phyloP scores from a whole-genome alignment of 2,329 filamentous ascomycete species.

The Emmonsia crescens region DNA sequence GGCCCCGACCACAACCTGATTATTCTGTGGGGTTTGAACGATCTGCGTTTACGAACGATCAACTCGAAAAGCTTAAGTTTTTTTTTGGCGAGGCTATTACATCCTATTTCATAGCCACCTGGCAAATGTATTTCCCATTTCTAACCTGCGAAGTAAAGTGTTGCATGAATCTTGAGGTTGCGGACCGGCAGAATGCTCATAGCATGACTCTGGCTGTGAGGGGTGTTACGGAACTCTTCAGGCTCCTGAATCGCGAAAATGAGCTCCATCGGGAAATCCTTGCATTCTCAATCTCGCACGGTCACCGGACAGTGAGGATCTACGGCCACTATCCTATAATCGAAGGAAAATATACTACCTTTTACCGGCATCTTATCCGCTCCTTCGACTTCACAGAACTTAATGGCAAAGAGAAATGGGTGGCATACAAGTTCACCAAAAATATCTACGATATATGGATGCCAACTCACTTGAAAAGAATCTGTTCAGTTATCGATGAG shows the following conservation, averaged over 20 bases:
- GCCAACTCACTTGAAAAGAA: not conserved
- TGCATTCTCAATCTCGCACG: not conserved
- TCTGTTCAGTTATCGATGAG: not conserved
- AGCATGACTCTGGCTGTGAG: conserved; percentile 25
- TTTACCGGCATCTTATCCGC: not conserved
- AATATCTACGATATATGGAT: not conserved
- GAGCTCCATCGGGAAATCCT: not conserved
- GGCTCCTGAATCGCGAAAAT: not conserved
- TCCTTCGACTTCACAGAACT: not conserved
- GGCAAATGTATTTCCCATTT: conserved; percentile 19
- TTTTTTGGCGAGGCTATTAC: conserved; percentile 14
- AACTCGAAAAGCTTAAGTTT: conserved; percentile 24
- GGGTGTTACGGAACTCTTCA: conserved; percentile 7
- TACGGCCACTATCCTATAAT: not conserved
- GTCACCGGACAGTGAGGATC: not conserved
- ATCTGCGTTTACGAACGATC: conserved; percentile 24
- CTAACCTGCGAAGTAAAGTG: conserved; percentile 19
- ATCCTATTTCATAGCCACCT: conserved; percentile 17
- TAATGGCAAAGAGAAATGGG: not conserved
- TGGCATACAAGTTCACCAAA: not conserved
- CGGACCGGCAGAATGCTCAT: conserved; percentile 21
- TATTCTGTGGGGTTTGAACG: conserved; percentile 26
- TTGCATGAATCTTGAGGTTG: conserved; percentile 17
- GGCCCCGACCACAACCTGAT: conserved; percentile 26
- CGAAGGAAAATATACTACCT: not conserved